Conservation (phyloP, 202 grass and related monocot species). For the Panicum hallii region DNA sequence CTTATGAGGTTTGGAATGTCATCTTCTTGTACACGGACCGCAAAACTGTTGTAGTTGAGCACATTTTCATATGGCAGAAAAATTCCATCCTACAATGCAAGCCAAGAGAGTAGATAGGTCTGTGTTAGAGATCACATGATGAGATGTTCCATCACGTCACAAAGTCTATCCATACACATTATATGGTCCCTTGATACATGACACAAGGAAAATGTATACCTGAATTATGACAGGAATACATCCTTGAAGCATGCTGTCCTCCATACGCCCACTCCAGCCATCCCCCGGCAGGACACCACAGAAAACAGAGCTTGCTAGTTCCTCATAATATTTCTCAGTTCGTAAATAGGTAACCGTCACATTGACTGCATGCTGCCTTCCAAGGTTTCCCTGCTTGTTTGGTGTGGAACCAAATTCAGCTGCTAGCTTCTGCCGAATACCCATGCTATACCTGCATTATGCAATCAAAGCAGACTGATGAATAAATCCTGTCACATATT, state of each 20-base stretch:
- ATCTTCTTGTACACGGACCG: slow-evolving; percentile 82
- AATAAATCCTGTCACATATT: slow-evolving; percentile 29
- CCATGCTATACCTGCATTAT: slow-evolving; percentile 88
- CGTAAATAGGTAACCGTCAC: slow-evolving; percentile 72
- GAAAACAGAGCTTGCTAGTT: slow-evolving; percentile 86
- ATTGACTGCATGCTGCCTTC: slow-evolving; percentile 67
- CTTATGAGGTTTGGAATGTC: slow-evolving; percentile 81
- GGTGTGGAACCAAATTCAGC: slow-evolving; percentile 85
- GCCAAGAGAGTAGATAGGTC: slow-evolving; percentile 34
- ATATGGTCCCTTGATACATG: slow-evolving; percentile 19
- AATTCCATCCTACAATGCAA: slow-evolving; percentile 82
- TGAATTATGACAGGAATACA: slow-evolving; percentile 99
- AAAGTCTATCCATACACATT: slow-evolving; percentile 30
- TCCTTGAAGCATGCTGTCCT: slow-evolving; percentile 91
- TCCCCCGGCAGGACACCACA: slow-evolving; percentile 93
- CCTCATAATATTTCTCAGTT: slow-evolving; percentile 75
- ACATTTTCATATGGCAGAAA: slow-evolving; percentile 94
- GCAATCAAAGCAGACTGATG: slow-evolving; percentile 36
- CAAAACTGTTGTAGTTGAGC: slow-evolving; percentile 90
- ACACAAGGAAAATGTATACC: slow-evolving; percentile 52
- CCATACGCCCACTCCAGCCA: slow-evolving; percentile 97
- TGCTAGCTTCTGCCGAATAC: slow-evolving; percentile 86
- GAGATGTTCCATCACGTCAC: neutral
- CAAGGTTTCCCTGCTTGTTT: slow-evolving; percentile 81
- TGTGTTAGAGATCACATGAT: slow-evolving; percentile 23